Conservation (phyloP, 352 stramenopile species). For the Hyphochytrium catenoides region DNA sequence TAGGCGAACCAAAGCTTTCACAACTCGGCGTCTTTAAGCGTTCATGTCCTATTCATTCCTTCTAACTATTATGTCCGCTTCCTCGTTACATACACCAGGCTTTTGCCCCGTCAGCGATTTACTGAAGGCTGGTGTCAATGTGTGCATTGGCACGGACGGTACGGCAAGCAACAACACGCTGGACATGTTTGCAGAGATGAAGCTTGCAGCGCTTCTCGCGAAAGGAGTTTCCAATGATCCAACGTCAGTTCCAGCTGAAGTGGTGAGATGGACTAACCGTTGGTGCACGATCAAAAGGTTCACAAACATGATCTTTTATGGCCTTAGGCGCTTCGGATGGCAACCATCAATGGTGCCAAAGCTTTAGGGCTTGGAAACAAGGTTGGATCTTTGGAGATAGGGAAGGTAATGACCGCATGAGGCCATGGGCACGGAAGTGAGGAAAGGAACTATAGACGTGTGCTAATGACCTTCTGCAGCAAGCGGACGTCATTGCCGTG, state of each 20-base stretch:
- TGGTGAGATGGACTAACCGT: conserved; percentile 8
- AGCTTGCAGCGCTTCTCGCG: conserved; percentile 50
- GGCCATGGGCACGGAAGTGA: not conserved
- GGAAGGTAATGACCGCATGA: conserved; percentile 15
- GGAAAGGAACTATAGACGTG: not conserved
- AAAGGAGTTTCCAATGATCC: conserved; percentile 39
- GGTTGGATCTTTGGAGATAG: conserved; percentile 54
- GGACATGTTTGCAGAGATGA: conserved; percentile 70
- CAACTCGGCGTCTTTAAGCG: not conserved
- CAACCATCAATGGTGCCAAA: conserved; percentile 64
- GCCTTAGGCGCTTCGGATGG: conserved; percentile 45
- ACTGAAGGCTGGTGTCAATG: conserved; percentile 47
- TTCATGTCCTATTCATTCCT: not conserved
- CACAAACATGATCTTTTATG: not conserved
- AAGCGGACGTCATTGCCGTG: conserved; percentile 53
- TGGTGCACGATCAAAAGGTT: conserved; percentile 12
- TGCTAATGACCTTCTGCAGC: not conserved
- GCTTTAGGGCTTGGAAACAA: conserved; percentile 44
- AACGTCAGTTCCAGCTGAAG: conserved; percentile 12
- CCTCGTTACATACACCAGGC: conserved; percentile 14
- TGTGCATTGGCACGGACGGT: conserved; percentile 57
- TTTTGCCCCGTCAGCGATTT: conserved; percentile 45
- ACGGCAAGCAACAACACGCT: conserved; percentile 65
- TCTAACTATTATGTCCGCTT: not conserved
- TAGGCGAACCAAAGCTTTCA: not conserved